A percentile compares a stretch with the other conserved stretches of the same genome.
Conservation (phyloP, 345 rosid genomes). For the Populus simonii region DNA sequence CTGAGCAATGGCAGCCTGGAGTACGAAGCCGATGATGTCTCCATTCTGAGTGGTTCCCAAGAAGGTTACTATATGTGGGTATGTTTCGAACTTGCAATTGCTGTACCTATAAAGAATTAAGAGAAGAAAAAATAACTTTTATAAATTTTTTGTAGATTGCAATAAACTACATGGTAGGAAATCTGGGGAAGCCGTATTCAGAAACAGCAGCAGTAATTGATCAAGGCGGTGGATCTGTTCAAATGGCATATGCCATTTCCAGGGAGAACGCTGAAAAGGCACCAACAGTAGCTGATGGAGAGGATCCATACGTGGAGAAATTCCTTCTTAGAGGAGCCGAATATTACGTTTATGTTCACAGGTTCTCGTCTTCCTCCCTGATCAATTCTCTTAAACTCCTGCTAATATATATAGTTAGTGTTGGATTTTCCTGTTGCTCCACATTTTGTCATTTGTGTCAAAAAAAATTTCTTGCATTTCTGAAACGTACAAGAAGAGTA, state of each 20-base stretch:
- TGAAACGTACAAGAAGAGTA: too few relatives aligned
- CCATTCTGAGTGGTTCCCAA: slow-evolving; percentile 76
- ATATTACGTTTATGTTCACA: slow-evolving; percentile 82
- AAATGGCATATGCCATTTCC: not conserved
- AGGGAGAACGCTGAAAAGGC: slow-evolving; percentile 60
- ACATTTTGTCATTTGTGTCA: too few relatives aligned
- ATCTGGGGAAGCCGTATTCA: slow-evolving; percentile 59
- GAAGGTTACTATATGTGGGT: slow-evolving; percentile 66
- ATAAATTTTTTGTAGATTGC: slow-evolving; percentile 58
- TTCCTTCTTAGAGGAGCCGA: slow-evolving; percentile 63
- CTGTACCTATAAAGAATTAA: too few relatives aligned
- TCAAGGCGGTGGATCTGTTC: slow-evolving; percentile 91
- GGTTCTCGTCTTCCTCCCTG: slow-evolving; percentile 35
- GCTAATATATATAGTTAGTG: too few relatives aligned
- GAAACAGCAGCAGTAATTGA: slow-evolving; percentile 83
- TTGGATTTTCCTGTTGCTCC: too few relatives aligned
- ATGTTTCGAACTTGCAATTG: too few relatives aligned
- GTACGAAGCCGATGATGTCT: slow-evolving; percentile 49
- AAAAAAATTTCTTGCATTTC: too few relatives aligned
- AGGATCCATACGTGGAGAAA: slow-evolving; percentile 65
- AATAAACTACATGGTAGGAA: slow-evolving; percentile 70
- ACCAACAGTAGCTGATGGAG: slow-evolving; percentile 53
- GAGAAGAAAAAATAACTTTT: too few relatives aligned
- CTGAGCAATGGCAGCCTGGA: slow-evolving; percentile 63
- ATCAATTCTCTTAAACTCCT: not conserved